These are phyloP conservation scores for Saccharomycopsis hybrid DNA, from an alignment of 1,139 yeast species.

Conservation along the genomic window DNA sequence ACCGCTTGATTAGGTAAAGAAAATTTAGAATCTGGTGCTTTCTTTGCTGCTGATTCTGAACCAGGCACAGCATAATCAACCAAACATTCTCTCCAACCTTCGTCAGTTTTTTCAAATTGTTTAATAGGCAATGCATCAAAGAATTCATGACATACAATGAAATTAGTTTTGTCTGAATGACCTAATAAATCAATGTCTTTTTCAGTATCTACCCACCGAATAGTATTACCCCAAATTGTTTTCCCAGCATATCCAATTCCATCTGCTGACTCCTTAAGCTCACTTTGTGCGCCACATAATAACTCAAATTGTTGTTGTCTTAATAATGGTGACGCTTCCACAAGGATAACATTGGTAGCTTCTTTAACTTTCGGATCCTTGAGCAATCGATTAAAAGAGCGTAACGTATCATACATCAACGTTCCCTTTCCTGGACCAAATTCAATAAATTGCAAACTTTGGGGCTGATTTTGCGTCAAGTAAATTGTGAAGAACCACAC, in stretches of 20 bases:
- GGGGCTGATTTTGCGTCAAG: conserved; percentile 46
- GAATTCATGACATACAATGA: conserved; percentile 76
- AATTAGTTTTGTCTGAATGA: conserved; percentile 40
- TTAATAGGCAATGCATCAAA: conserved; percentile 83
- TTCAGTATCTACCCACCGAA: conserved; percentile 70
- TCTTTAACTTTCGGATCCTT: conserved; percentile 22
- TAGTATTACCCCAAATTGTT: conserved; percentile 48
- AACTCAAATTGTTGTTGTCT: conserved; percentile 49
- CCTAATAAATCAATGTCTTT: conserved; percentile 41
- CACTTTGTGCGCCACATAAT: conserved; percentile 34
- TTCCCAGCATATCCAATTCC: conserved; percentile 35
- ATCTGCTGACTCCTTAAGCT: conserved; percentile 26
- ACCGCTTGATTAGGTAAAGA: conserved; percentile 28
- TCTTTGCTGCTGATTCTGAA: neutral
- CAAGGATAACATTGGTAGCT: conserved; percentile 40
- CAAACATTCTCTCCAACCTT: conserved; percentile 74
- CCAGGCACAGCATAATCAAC: conserved; percentile 42
- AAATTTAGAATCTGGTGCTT: neutral
- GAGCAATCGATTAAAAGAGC: conserved; percentile 38
- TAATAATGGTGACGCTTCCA: conserved; percentile 70
- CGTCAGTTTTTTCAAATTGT: conserved; percentile 52
- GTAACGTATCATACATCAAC: conserved; percentile 58
- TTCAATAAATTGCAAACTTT: conserved; percentile 44
- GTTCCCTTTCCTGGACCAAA: conserved; percentile 89
- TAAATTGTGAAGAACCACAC: conserved; percentile 63